phyloP scores from a whole-genome alignment of 192 early-diverging fungal species.

The Rhizoclosmatium sp. region DNA sequence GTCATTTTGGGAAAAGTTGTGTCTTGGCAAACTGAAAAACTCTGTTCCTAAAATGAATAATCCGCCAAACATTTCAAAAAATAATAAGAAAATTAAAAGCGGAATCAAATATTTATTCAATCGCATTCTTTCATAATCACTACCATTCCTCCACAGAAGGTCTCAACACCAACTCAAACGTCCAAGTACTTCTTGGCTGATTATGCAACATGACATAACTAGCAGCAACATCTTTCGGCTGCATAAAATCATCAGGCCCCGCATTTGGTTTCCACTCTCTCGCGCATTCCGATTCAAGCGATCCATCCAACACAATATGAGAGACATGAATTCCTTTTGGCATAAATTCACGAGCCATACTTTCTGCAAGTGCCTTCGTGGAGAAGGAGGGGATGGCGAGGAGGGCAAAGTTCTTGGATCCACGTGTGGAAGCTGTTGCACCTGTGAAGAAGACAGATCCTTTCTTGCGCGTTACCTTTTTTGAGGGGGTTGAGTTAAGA shows the following conservation, averaged over 20 bases:
- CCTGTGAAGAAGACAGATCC: constrained; percentile 49
- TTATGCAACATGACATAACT: constrained; percentile 40
- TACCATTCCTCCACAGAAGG: constrained; percentile 43
- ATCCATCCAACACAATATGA: constrained; percentile 45
- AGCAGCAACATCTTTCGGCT: constrained; percentile 32
- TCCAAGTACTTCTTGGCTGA: constrained; percentile 43
- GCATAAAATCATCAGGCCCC: constrained; percentile 28
- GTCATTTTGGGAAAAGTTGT: no score
- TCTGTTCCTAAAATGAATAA: no score
- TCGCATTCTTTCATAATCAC: background rate
- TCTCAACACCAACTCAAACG: constrained; percentile 43
- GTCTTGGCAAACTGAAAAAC: no score
- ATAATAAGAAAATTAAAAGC: no score
- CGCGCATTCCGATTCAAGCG: constrained; percentile 33
- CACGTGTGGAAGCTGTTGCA: constrained; percentile 41
- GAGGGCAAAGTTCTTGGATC: constrained; percentile 34
- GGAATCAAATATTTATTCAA: no score
- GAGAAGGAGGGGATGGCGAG: constrained; percentile 43
- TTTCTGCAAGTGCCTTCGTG: constrained; percentile 40
- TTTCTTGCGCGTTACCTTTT: constrained; percentile 24
- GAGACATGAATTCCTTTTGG: constrained; percentile 48
- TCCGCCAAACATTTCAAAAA: no score
- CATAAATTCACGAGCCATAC: constrained; percentile 46
- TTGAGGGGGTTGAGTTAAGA: background rate
- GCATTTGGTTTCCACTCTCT: constrained; percentile 33